phyloP scores from a whole-genome alignment of 2,329 filamentous ascomycete genomes.

The Diplocarpon rosae region DNA sequence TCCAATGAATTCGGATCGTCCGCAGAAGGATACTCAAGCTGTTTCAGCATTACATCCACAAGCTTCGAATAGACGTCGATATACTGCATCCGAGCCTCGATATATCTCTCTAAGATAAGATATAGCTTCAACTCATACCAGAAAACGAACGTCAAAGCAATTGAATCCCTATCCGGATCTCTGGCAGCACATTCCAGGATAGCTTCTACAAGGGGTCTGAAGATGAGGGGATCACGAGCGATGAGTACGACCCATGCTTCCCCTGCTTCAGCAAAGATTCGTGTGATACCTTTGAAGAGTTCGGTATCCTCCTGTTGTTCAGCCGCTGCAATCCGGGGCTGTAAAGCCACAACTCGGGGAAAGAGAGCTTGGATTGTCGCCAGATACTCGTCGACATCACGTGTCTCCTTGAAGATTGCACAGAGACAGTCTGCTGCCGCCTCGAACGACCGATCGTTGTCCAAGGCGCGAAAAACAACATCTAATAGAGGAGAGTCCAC shows the following conservation, averaged over 20 bases:
- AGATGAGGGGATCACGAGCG: constrained; percentile 70
- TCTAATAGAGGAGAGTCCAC: constrained; percentile 78
- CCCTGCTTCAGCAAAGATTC: constrained; percentile 84
- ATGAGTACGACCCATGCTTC: constrained; percentile 92
- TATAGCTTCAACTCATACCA: constrained; percentile 99
- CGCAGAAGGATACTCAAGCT: constrained; percentile 75
- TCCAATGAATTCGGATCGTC: constrained; percentile 62
- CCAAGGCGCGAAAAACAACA: constrained; percentile 66
- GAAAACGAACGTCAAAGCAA: constrained; percentile 89
- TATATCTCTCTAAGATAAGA: constrained; percentile 81
- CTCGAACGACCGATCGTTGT: constrained; percentile 68
- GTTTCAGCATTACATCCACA: constrained; percentile 85
- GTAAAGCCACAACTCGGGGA: constrained; percentile 66
- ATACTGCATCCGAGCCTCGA: constrained; percentile 64
- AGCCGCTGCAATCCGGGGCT: constrained; percentile 63
- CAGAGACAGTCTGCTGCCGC: constrained; percentile 88
- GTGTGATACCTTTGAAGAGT: constrained; percentile 75
- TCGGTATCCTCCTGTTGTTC: constrained; percentile 77
- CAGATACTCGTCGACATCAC: constrained; percentile 84
- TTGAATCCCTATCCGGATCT: constrained; percentile 82
- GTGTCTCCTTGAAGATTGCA: constrained; percentile 81
- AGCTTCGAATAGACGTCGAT: constrained; percentile 78
- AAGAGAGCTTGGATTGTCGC: constrained; percentile 73
- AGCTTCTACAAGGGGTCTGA: constrained; percentile 75
- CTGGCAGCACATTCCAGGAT: constrained; percentile 84